These are phyloP conservation scores for Polychytrium aggregatum DNA, from an alignment of 192 early-diverging fungal species.

Conservation along the genomic window DNA sequence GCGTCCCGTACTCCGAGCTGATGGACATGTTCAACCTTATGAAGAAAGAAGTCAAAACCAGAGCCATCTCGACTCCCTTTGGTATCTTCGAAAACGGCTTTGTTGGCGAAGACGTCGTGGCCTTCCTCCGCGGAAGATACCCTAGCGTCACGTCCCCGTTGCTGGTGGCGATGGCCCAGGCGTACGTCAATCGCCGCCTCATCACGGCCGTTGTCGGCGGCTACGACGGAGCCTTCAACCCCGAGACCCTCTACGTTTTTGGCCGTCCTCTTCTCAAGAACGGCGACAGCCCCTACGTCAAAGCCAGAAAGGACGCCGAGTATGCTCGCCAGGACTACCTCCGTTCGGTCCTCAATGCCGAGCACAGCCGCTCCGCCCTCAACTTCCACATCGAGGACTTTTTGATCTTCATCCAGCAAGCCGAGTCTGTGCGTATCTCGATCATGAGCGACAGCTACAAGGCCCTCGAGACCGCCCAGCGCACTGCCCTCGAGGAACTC, in stretches of 20 bases:
- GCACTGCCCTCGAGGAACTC: not conserved
- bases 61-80: constrained; percentile 14
- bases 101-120: constrained; percentile 14
- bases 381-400: constrained; percentile 29
- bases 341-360: constrained; percentile 9
- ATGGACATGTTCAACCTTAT: constrained; percentile 7
- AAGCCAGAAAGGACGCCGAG: constrained; percentile 17
- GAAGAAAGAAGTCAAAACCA: constrained; percentile 7
- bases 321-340: constrained; percentile 13
- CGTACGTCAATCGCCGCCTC: constrained; percentile 8
- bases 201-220: constrained; percentile 15
- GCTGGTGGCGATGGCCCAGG: constrained; percentile 6
- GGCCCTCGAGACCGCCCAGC: constrained; percentile 7
- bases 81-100: constrained; percentile 19
- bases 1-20: constrained; percentile 8
- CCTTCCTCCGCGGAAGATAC: constrained; percentile 8
- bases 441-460: constrained; percentile 12
- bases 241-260: constrained; percentile 13
- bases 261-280: constrained; percentile 13
- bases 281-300: constrained; percentile 19
- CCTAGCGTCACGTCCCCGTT: constrained; percentile 12
- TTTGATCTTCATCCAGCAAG: constrained; percentile 18
- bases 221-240: constrained; percentile 9
- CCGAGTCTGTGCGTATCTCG: constrained; percentile 10
- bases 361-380: constrained; percentile 22